phyloP scores from a whole-genome alignment of 306 rosid genomes.

The Castanospermum australe region DNA sequence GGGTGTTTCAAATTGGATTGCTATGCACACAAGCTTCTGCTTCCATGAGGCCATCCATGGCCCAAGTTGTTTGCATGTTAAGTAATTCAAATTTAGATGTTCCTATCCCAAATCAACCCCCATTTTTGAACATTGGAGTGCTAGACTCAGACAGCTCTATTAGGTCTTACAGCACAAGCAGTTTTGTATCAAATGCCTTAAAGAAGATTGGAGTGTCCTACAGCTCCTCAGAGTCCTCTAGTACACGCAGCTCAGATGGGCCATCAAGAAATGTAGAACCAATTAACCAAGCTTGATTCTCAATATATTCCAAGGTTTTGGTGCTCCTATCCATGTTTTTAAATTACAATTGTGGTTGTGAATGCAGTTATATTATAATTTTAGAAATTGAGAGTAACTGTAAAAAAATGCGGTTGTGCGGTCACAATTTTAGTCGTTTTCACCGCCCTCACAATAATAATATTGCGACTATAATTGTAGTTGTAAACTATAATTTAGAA shows the following conservation, averaged over 20 bases:
- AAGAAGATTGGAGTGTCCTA: conserved; percentile 48
- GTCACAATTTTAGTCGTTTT: too few relatives aligned
- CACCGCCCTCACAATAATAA: too few relatives aligned
- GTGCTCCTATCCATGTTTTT: too few relatives aligned
- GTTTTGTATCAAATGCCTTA: conserved; percentile 45
- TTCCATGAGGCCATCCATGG: conserved; percentile 70
- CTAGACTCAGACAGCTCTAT: conserved; percentile 42
- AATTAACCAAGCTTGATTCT: conserved; percentile 20
- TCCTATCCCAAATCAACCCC: conserved; percentile 70
- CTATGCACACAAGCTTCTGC: conserved; percentile 83
- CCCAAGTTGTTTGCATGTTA: conserved; percentile 54
- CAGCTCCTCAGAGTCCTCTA: conserved; percentile 48
- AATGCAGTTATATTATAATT: too few relatives aligned
- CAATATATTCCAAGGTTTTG: conserved; percentile 3
- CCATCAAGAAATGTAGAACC: conserved; percentile 41
- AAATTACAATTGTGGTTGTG: too few relatives aligned
- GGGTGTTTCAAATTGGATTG: conserved; percentile 68
- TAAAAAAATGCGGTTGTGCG: too few relatives aligned
- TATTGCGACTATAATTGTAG: too few relatives aligned
- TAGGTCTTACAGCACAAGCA: conserved; percentile 49
- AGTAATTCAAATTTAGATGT: conserved; percentile 43
- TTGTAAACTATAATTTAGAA: too few relatives aligned
- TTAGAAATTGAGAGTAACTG: too few relatives aligned
- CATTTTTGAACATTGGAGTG: conserved; percentile 55
- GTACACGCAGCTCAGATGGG: conserved; percentile 37